phyloP scores from a whole-genome alignment of 805 yeast species.

The Pichia cabralensis region DNA sequence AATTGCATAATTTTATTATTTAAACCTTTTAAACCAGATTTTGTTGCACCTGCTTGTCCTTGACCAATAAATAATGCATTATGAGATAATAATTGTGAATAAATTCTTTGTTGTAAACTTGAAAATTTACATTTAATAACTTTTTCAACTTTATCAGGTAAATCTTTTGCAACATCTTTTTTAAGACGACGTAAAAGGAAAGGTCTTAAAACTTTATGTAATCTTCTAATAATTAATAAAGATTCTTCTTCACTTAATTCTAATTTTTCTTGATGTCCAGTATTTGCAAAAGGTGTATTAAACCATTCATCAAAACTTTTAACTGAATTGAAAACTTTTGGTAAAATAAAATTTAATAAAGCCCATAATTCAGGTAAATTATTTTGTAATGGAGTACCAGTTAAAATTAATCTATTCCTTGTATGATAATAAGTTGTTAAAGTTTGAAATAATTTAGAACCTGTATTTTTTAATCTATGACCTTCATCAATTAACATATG shows the following conservation, averaged over 20 bases:
- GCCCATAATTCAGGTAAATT: conserved; percentile 85
- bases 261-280: conserved; percentile 73
- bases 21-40: conserved; percentile 63
- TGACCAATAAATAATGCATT: conserved; percentile 56
- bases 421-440: conserved; percentile 65
- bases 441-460: conserved; percentile 63
- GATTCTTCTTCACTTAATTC: conserved; percentile 83
- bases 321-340: conserved; percentile 77
- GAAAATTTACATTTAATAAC: conserved; percentile 73
- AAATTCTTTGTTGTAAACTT: conserved; percentile 58
- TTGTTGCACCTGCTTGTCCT: conserved; percentile 45
- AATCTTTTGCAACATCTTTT: conserved; percentile 78
- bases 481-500: conserved; percentile 91
- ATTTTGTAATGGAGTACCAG: conserved; percentile 84
- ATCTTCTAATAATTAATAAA: conserved; percentile 68
- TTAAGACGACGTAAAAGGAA: conserved; percentile 75
- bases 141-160: conserved; percentile 77
- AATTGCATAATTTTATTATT: conserved; percentile 81
- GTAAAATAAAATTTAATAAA: conserved; percentile 67
- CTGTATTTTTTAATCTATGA: conserved; percentile 77
- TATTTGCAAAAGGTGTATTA: conserved; percentile 78
- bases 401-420: conserved; percentile 66
- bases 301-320: conserved; percentile 87
- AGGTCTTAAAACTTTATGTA: conserved; percentile 80
- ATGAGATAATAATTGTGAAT: conserved; percentile 71